phyloP scores from a whole-genome alignment of 1,139 yeast species.

The Debaryomycetaceae sp. region DNA sequence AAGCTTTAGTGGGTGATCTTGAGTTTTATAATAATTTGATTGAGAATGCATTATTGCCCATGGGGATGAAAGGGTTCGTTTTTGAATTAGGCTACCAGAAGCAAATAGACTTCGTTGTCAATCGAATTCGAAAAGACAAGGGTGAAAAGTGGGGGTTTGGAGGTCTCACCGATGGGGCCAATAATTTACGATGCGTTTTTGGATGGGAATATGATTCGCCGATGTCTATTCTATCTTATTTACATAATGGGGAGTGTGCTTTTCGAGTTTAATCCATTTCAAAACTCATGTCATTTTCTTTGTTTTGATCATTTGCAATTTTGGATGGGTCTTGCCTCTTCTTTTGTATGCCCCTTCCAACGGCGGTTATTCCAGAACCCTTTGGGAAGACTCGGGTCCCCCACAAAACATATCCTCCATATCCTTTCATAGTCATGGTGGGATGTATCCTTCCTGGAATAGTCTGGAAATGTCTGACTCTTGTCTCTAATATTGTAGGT shows the following conservation, averaged over 20 bases:
- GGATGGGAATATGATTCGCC: slow-evolving; percentile 26
- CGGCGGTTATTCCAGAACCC: slow-evolving; percentile 50
- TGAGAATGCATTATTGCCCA: slow-evolving; percentile 33
- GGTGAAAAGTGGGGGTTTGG: slow-evolving; percentile 26
- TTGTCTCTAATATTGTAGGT: slow-evolving; percentile 77
- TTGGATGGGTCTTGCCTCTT: slow-evolving; percentile 16
- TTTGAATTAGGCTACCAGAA: slow-evolving; percentile 39
- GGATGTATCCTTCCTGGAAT: slow-evolving; percentile 95
- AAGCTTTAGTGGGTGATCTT: slow-evolving; percentile 72
- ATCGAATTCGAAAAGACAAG: slow-evolving; percentile 6
- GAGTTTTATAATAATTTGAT: slow-evolving; percentile 67
- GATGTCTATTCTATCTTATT: slow-evolving; percentile 6
- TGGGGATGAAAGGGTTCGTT: slow-evolving; percentile 36
- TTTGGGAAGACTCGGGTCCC: slow-evolving; percentile 80
- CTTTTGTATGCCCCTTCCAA: slow-evolving; percentile 49
- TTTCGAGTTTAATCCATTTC: slow-evolving; percentile 1
- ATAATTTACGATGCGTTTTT: slow-evolving; percentile 35
- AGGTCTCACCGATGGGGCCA: slow-evolving; percentile 23
- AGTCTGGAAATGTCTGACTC: slow-evolving; percentile 86
- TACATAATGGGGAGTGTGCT: slow-evolving; percentile 4
- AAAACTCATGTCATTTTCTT: not conserved
- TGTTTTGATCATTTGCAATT: not conserved
- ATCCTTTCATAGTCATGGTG: slow-evolving; percentile 87
- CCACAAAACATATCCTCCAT: slow-evolving; percentile 83
- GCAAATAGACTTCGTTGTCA: slow-evolving; percentile 28